Evolutionary conservation across 306 rosid species (phyloP), one percentile per base, ranked within the genome.

Genomic region (Citrullus amarus): DNA sequence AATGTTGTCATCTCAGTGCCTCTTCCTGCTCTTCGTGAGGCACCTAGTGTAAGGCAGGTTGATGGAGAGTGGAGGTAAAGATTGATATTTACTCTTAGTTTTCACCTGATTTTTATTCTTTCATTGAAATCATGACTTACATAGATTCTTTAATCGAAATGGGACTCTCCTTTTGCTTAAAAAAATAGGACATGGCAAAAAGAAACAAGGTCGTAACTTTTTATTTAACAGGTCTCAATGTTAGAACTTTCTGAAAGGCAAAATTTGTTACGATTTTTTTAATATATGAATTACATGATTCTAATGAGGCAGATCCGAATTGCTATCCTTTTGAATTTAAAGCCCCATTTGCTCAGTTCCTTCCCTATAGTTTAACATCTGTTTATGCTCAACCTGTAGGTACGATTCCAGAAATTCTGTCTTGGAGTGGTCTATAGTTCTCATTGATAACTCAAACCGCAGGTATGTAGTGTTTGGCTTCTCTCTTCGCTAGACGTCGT

Each of bases 21-120:
- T 72, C 99, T 95, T 76, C 99, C 97, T 11, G 97, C 99, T 78
- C 97, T 91, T 41, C 86, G 93, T 28, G 97, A 95, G 83, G 97
- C 97, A 58, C 99, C 99, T 54, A 82, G 86, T 85, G 90, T 95
- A 73, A 87, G 73, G 80, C 97, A 95, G 83, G 80, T 92, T 88
- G 96, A 95, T 78, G 97, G 99, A 32, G 99, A 95, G 78, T 95
- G 99, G 99, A 95, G 97, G 99, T 95, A 69, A 7, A 48, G 39
- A 60, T 41, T 75, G 58, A 63, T 16, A 12, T 44, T 44, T 20
- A 9, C 14, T 46, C 22, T 28, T 55, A 63, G 28, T 66, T 81
- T 44, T 57, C 9, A 20, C 48, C 54, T 43, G 75, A 43, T 69
- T 69, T 39, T 10, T 41, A n/a, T 68, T 68, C 54, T 48, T 46